A percentile compares a stretch with the other conserved stretches of the same genome.
Evolutionary conservation across 2,329 filamentous ascomycete genomes (phyloP).

Genomic region (Amauroascus verrucosus): DNA sequence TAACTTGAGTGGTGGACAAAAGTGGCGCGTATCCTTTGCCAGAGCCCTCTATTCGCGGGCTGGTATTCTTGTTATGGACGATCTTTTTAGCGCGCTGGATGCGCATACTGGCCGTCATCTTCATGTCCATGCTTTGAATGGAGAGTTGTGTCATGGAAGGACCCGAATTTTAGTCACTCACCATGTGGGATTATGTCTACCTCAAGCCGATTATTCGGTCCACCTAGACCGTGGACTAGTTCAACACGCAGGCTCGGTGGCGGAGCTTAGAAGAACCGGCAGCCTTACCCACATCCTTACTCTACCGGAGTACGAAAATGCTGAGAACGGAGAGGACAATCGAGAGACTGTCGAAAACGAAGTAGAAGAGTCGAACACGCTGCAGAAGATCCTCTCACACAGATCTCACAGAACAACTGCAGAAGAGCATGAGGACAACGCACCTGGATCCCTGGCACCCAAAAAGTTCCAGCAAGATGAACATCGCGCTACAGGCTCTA

Average conservation of each 20-base stretch:
- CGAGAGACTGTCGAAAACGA: slow-evolving; percentile 25
- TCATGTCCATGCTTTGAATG: slow-evolving; percentile 64
- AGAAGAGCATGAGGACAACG: slow-evolving; percentile 15
- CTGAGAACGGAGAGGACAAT: slow-evolving; percentile 42
- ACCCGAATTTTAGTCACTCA: slow-evolving; percentile 74
- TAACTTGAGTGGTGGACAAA: slow-evolving; percentile 72
- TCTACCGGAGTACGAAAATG: slow-evolving; percentile 38
- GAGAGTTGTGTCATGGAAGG: slow-evolving; percentile 56
- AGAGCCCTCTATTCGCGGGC: slow-evolving; percentile 70
- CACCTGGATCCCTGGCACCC: slow-evolving; percentile 26
- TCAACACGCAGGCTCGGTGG: slow-evolving; percentile 53
- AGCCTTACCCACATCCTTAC: slow-evolving; percentile 36
- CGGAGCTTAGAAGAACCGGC: slow-evolving; percentile 43
- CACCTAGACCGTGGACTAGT: slow-evolving; percentile 60
- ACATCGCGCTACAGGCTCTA: slow-evolving; percentile 57
- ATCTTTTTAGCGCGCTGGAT: slow-evolving; percentile 74
- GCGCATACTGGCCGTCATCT: slow-evolving; percentile 71
- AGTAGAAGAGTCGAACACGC: slow-evolving; percentile 28
- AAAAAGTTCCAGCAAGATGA: slow-evolving; percentile 72
- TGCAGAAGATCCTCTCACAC: slow-evolving; percentile 39
- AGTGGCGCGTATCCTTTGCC: slow-evolving; percentile 71
- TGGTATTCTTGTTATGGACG: slow-evolving; percentile 66
- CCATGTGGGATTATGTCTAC: slow-evolving; percentile 60
- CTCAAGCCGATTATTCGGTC: slow-evolving; percentile 63
- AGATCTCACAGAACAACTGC: slow-evolving; percentile 15